Conservation (phyloP, 75 land plant species). For the Cryptomeria japonica region DNA sequence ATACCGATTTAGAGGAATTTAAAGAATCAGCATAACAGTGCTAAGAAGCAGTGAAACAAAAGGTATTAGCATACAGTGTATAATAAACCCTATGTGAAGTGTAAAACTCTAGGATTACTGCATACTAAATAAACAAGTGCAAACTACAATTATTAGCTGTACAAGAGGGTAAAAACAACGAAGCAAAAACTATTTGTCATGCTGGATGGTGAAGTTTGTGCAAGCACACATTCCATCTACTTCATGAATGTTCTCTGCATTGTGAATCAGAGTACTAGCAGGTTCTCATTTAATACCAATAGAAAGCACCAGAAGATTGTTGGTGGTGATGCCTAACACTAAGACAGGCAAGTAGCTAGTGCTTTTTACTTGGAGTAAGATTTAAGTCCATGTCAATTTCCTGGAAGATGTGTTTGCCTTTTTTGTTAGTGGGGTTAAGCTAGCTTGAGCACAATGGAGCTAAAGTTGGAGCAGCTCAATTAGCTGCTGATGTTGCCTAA, state of each 20-base stretch:
- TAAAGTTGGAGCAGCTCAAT: neutral
- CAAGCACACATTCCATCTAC: neutral
- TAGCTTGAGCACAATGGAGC: neutral
- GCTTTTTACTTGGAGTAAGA: neutral
- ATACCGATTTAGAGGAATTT: too few relatives aligned
- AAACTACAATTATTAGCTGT: neutral
- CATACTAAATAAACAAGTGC: neutral
- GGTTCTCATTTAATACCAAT: too few relatives aligned
- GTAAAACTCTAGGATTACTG: neutral
- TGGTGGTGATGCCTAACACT: neutral
- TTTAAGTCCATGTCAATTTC: too few relatives aligned
- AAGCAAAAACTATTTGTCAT: neutral
- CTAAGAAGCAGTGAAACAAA: too few relatives aligned
- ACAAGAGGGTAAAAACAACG: neutral
- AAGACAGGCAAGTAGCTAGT: too few relatives aligned
- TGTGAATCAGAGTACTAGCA: too few relatives aligned
- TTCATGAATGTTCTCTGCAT: neutral
- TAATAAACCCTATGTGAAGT: neutral
- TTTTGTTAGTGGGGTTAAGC: neutral
- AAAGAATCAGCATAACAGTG: too few relatives aligned
- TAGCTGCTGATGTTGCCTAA: neutral
- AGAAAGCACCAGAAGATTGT: neutral
- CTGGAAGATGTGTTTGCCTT: neutral
- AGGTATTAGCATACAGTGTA: neutral
- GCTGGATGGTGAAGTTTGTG: neutral